Base-by-base conservation (phyloP, 129 eudicot genomes). In the Tanacetum coccineum region DNA sequence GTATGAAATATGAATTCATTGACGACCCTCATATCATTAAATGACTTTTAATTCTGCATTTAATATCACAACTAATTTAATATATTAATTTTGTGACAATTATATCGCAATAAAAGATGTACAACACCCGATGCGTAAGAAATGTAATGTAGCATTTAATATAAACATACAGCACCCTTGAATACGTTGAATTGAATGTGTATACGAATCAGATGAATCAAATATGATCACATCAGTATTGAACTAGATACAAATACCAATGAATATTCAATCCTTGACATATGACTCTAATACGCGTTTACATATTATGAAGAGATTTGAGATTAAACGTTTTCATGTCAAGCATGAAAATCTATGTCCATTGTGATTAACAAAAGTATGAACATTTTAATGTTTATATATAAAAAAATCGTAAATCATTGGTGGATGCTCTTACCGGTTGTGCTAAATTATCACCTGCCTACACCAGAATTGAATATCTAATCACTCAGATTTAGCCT, bases 71-170 rank as follows among this genome's bases (percentile, higher is more conserved):
- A 76, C 80, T 76, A 76, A 76, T 68, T 61, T 61, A 76, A 68
- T 76, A 76, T 76, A 17, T 64, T 61, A n/a, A 71, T 48, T 49
- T 59, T 58, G 49, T 15, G 26, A 67, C 79, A 75, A 57, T 69
- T 51, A 76, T 32, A 40, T 76, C 59, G 75, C 71, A 62, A 61
- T 69, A 76, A 76, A 67, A 62, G 70, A 63, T 69, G 59, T 68
- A 76, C 80, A 68, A 68, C 74, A 70, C 75, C 80, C 80, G 61
- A 76, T 76, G 74, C 80, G 75, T 76, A 76, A 40, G 70, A 76
- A 51, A 62, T 53, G 70, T 68, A 52, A 62, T 61, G 14, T 17
- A 32, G 80, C 80, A 76, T 76, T 76, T 68, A 76, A 51, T 68
- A 76, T 76, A 21, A 51, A 51, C 75, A 62, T 26, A 61, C 56